phyloP scores from a whole-genome alignment of 108 stramenopile genomes.

The Skeletonema marinoi region DNA sequence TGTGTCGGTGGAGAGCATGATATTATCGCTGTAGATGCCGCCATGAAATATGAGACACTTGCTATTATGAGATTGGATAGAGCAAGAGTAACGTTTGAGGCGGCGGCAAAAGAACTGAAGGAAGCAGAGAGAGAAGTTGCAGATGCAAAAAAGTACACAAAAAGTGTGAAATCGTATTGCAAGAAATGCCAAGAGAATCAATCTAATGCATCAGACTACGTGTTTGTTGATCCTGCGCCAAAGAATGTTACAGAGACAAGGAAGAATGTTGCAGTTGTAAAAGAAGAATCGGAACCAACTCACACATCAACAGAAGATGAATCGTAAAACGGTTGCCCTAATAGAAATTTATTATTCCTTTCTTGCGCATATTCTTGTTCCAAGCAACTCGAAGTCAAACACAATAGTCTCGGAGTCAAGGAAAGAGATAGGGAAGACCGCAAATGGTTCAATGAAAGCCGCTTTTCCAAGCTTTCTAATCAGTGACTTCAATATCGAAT shows the following conservation, averaged over 20 bases:
- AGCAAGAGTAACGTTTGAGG: conserved; percentile 16
- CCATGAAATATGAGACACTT: conserved; percentile 22
- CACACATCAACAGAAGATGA: background rate
- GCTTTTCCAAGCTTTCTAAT: conserved; percentile 57
- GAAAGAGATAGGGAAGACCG: conserved; percentile 78
- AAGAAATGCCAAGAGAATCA: background rate
- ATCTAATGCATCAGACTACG: conserved; percentile 3
- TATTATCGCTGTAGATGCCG: conserved; percentile 7
- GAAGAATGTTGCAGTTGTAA: background rate
- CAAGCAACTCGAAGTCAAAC: conserved; percentile 78
- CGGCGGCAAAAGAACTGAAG: conserved; percentile 23
- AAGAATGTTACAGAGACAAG: background rate
- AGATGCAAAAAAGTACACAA: conserved; percentile 26
- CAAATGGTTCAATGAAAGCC: conserved; percentile 64
- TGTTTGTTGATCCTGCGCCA: conserved; percentile 15
- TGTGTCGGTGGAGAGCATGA: background rate
- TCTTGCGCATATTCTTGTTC: conserved; percentile 78
- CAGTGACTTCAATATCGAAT: conserved; percentile 47
- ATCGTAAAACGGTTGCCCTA: background rate
- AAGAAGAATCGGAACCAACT: background rate
- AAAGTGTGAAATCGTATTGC: conserved; percentile 14
- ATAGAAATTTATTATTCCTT: conserved; percentile 37
- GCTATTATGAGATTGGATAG: conserved; percentile 22
- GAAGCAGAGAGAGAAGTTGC: conserved; percentile 23
- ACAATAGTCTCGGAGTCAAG: conserved; percentile 76